phyloP scores from a whole-genome alignment of 1,284 basidiomycete genomes.

The Marasmius fiardii region DNA sequence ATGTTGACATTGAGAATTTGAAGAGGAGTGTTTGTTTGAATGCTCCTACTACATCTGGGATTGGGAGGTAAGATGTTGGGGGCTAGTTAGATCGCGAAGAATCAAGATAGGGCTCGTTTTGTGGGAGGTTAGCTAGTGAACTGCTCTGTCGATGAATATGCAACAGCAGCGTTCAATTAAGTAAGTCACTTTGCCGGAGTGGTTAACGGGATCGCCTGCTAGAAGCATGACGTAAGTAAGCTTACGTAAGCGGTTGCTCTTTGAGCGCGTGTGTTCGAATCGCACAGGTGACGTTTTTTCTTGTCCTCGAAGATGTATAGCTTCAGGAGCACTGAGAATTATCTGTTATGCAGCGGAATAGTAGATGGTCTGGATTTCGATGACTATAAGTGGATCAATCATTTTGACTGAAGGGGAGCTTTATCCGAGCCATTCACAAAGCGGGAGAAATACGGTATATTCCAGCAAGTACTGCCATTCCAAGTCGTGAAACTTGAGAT shows the following conservation, averaged over 20 bases:
- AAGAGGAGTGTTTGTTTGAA: slow-evolving; percentile 14
- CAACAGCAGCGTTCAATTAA: neutral
- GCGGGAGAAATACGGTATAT: too few relatives aligned
- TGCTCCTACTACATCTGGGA: neutral
- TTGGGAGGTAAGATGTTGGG: neutral
- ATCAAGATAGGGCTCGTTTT: too few relatives aligned
- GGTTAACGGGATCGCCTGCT: slow-evolving; percentile 63
- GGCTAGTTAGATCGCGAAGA: too few relatives aligned
- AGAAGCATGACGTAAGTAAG: too few relatives aligned
- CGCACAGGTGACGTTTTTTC: slow-evolving; percentile 16
- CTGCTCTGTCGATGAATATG: neutral
- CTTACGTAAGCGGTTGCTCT: slow-evolving; percentile 10
- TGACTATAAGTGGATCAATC: too few relatives aligned
- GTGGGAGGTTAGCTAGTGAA: too few relatives aligned
- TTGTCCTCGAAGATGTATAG: neutral
- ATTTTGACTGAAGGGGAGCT: too few relatives aligned
- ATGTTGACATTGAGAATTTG: slow-evolving; percentile 12
- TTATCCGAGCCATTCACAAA: too few relatives aligned
- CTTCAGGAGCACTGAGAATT: too few relatives aligned
- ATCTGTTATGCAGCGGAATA: neutral
- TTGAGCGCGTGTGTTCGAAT: slow-evolving; percentile 19
- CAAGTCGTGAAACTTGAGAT: too few relatives aligned
- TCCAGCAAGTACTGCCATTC: too few relatives aligned
- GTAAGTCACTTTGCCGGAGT: slow-evolving; percentile 69
- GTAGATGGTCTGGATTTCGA: too few relatives aligned